Conservation (phyloP, 1,284 basidiomycete species). For the Taiwanofungus camphoratus region DNA sequence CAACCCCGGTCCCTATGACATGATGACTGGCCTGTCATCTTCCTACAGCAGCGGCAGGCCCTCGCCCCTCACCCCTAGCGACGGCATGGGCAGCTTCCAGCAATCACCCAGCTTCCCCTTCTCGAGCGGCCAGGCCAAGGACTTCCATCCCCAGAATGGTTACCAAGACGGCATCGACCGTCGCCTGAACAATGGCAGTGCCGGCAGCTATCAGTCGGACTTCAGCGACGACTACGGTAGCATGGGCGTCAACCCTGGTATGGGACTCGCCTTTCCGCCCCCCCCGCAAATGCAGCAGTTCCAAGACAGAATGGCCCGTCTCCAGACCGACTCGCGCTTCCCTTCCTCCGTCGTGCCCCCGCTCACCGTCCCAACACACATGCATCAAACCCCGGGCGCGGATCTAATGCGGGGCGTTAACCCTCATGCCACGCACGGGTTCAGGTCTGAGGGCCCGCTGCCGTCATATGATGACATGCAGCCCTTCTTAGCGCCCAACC, state of each 20-base stretch:
- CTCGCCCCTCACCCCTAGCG: slow-evolving; percentile 66
- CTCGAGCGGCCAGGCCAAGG: slow-evolving; percentile 40
- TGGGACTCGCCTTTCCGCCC: slow-evolving; percentile 39
- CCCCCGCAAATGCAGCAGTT: slow-evolving; percentile 47
- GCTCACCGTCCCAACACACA: slow-evolving; percentile 34
- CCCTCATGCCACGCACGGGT: slow-evolving; percentile 59
- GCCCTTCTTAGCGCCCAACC: slow-evolving; percentile 45
- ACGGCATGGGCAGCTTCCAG: slow-evolving; percentile 51
- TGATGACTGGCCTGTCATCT: slow-evolving; percentile 53
- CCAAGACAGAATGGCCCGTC: slow-evolving; percentile 50
- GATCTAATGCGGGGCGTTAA: slow-evolving; percentile 62
- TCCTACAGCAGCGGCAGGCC: slow-evolving; percentile 67
- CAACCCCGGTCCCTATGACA: slow-evolving; percentile 51
- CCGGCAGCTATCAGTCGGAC: slow-evolving; percentile 46
- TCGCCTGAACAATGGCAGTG: slow-evolving; percentile 42
- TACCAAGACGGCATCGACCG: slow-evolving; percentile 55
- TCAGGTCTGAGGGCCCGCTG: slow-evolving; percentile 41
- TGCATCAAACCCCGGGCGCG: slow-evolving; percentile 34
- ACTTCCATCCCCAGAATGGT: slow-evolving; percentile 40
- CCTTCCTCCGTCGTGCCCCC: slow-evolving; percentile 31
- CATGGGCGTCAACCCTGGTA: slow-evolving; percentile 40
- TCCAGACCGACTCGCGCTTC: slow-evolving; percentile 33
- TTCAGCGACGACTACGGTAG: slow-evolving; percentile 54
- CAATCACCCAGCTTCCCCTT: slow-evolving; percentile 48
- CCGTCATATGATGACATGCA: slow-evolving; percentile 52